Evolutionary conservation across 1,284 basidiomycete genomes (phyloP).

Genomic region (Vanrija sp.): DNA sequence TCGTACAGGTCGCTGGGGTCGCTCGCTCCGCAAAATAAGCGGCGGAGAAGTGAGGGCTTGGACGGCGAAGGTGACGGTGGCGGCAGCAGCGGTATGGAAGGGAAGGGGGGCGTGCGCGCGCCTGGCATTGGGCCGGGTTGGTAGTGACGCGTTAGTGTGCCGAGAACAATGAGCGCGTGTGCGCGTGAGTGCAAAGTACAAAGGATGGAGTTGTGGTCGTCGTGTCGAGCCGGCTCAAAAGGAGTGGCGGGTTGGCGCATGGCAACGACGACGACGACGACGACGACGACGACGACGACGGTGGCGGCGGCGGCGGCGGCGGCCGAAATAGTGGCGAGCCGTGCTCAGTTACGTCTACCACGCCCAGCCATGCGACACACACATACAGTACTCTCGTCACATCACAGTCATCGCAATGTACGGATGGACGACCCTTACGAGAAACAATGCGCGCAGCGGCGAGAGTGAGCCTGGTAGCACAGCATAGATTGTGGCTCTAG

Average conservation of each 20-base stretch:
- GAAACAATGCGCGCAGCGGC: not conserved
- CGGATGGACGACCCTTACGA: no score
- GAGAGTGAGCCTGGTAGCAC: not conserved
- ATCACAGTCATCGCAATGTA: constrained; percentile 1
- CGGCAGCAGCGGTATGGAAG: not conserved
- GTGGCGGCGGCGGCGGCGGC: no score
- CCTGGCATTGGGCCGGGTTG: not conserved
- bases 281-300: no score
- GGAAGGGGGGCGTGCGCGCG: not conserved
- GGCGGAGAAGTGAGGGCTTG: not conserved
- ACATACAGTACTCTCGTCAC: constrained; percentile 1
- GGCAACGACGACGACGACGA: no score
- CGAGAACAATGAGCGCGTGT: not conserved
- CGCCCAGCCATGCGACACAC: no score
- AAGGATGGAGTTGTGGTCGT: no score
- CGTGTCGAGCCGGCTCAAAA: no score
- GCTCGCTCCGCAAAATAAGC: not conserved
- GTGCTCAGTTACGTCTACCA: no score
- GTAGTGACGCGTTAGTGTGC: not conserved
- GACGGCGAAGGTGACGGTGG: not conserved
- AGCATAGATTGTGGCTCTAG: not conserved
- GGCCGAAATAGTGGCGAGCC: no score
- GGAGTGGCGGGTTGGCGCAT: no score
- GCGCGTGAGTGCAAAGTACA: not conserved
- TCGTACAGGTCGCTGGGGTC: not conserved